These are phyloP conservation scores for Phialocephala subalpina DNA, from an alignment of 2,329 filamentous ascomycete genomes.

Conservation along the genomic window DNA sequence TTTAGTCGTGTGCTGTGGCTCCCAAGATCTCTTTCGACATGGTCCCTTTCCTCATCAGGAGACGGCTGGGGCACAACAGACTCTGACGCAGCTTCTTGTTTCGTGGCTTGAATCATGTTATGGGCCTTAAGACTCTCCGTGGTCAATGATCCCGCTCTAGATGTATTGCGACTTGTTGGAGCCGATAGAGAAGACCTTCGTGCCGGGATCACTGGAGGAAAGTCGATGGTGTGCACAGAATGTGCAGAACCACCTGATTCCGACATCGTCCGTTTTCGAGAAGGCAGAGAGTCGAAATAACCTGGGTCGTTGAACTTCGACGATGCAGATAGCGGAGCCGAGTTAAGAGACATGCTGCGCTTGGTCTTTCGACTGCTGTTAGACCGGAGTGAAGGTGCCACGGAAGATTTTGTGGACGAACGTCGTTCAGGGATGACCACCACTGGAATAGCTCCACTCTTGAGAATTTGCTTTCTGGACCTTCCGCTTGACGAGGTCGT, in stretches of 20 bases:
- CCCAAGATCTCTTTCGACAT: constrained; percentile 32
- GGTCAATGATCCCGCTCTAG: constrained; percentile 63
- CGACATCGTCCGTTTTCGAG: constrained; percentile 38
- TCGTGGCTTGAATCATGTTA: constrained; percentile 47
- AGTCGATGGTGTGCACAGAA: constrained; percentile 63
- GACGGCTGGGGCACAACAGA: constrained; percentile 16
- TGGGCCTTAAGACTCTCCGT: constrained; percentile 66
- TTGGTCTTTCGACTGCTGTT: constrained; percentile 66
- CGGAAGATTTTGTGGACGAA: constrained; percentile 56
- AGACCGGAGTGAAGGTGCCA: constrained; percentile 64
- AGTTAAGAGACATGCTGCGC: constrained; percentile 60
- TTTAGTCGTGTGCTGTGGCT: constrained; percentile 34
- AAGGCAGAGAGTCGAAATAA: constrained; percentile 50
- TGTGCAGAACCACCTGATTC: constrained; percentile 41
- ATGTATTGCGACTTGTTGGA: constrained; percentile 65
- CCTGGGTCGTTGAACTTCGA: constrained; percentile 54
- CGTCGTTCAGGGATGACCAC: constrained; percentile 66
- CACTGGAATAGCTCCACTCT: constrained; percentile 67
- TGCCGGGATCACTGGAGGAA: constrained; percentile 62
- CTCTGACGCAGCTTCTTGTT: constrained; percentile 19
- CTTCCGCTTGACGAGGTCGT: constrained; percentile 59
- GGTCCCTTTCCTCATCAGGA: constrained; percentile 29
- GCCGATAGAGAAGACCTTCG: constrained; percentile 69
- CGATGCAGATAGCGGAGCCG: constrained; percentile 52
- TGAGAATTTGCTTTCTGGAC: constrained; percentile 66